These are phyloP conservation scores for Aspergillus tubingensis DNA, from an alignment of 2,329 filamentous ascomycete genomes.

Conservation along the genomic window DNA sequence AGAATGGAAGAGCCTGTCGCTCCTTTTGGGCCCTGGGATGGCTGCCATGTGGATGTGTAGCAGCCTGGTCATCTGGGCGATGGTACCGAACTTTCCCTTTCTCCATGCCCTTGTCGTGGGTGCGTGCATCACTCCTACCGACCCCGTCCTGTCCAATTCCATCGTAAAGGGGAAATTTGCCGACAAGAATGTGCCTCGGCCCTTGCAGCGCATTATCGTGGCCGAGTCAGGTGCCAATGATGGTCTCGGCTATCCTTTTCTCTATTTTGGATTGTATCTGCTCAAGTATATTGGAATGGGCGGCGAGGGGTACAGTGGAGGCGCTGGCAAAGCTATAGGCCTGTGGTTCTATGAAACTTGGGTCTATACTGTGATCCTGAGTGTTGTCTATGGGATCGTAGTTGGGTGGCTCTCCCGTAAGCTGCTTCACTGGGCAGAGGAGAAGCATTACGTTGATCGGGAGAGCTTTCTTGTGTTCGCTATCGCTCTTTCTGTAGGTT, in stretches of 20 bases:
- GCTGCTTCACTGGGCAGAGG: constrained; percentile 79
- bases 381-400: constrained; percentile 71
- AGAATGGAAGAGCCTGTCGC: constrained; percentile 74
- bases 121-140: constrained; percentile 88
- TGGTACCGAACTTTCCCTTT: constrained; percentile 71
- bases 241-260: constrained; percentile 82
- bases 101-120: constrained; percentile 78
- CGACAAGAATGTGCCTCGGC: constrained; percentile 81
- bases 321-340: constrained; percentile 67
- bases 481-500: constrained; percentile 72
- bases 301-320: constrained; percentile 58
- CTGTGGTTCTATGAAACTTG: constrained; percentile 85
- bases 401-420: constrained; percentile 83
- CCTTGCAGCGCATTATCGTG: constrained; percentile 77
- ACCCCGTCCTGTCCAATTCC: constrained; percentile 82
- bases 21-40: constrained; percentile 84
- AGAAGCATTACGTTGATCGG: constrained; percentile 77
- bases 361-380: constrained; percentile 79
- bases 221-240: constrained; percentile 88
- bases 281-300: constrained; percentile 71
- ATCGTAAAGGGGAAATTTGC: constrained; percentile 95
- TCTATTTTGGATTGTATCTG: constrained; percentile 81
- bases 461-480: constrained; percentile 88
- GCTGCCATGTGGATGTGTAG: constrained; percentile 81
- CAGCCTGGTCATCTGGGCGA: constrained; percentile 73